Base-by-base conservation (phyloP, 441 rosid species). In the Metrosideros polymorpha region DNA sequence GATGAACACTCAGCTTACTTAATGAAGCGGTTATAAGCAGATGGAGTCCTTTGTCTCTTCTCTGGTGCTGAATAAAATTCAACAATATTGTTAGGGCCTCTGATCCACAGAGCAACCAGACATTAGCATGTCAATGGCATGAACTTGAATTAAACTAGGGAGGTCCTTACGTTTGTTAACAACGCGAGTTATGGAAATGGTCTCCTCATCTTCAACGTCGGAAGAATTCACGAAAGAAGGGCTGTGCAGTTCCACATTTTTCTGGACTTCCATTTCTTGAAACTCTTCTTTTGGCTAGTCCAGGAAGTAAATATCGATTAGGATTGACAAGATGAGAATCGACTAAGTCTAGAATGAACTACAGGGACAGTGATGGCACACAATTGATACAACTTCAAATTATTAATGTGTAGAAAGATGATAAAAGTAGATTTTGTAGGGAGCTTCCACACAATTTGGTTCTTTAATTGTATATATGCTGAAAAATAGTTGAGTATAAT, bases 41-140 rank as follows among this genome's bases (percentile, higher is more conserved):
- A 95, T 85, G 99, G 99, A 88, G 99, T 98, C 91, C 99, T 91
- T 89, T 95, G 99, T 86, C 99, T 94, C 91, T 93, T 98, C 96
- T 95, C 98, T 30, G 99, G 99, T 3, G 99, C 99, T 98, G 91
- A 76, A 56, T n/a, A 88, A 84, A 82, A 85, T 75, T 84, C 0
- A 86, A 39, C 30, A 85, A 30, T 32, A 35, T 18, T 30, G 79
- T 71, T 71, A 49, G 55, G 10, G 53, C 66, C 56, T 57, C 57
- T 17, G 24, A 45, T 54, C 47, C 0, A 47, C 14, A 22, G 17
- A 17, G 24, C 9, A 32, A 24, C 50, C 19, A 39, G 56, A 51
- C 35, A 61, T 47, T n/a, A 32, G 54, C 18, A 32, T 51, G 15
- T 10, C 32, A 43, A 29, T 47, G 25, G 39, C 24, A 59, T 66